These are phyloP conservation scores for Cyberlindnera bimundalis DNA, from an alignment of 805 yeast genomes.

Conservation along the genomic window DNA sequence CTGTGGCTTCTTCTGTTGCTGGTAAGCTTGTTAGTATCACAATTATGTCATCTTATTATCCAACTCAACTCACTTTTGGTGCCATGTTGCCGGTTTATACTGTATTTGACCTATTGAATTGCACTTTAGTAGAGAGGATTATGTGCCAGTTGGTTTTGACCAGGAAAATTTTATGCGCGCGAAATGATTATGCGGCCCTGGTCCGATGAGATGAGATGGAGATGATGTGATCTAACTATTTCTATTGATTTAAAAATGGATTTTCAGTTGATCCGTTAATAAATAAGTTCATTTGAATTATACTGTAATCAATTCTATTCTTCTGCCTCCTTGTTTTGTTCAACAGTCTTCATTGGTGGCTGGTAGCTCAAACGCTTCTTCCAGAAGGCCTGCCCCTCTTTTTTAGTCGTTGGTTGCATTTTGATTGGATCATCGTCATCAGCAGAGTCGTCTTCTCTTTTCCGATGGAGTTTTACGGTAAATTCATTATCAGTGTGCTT, in stretches of 20 bases:
- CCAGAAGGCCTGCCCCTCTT: slow-evolving; percentile 26
- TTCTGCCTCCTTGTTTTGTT: neutral
- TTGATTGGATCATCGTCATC: slow-evolving; percentile 25
- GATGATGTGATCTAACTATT: neutral
- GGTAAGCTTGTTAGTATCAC: neutral
- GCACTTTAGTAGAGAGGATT: slow-evolving; percentile 3
- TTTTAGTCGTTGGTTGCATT: slow-evolving; percentile 27
- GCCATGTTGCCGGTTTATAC: neutral
- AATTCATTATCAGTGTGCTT: slow-evolving; percentile 18
- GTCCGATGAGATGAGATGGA: slow-evolving; percentile 9
- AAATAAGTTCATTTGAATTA: no score
- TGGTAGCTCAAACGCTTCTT: slow-evolving; percentile 19
- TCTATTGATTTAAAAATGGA: no score
- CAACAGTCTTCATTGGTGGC: slow-evolving; percentile 1
- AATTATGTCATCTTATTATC: neutral
- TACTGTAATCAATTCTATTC: neutral
- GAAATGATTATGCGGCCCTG: slow-evolving; percentile 11
- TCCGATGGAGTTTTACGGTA: slow-evolving; percentile 13
- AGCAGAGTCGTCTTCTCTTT: slow-evolving; percentile 15
- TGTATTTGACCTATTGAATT: neutral
- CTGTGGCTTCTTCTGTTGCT: slow-evolving; percentile 7
- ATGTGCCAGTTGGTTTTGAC: slow-evolving; percentile 8
- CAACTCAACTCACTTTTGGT: slow-evolving; percentile 3
- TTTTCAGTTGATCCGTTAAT: no score
- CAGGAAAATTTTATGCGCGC: slow-evolving; percentile 13